These are phyloP conservation scores for Penicillium sp. DNA, from an alignment of 2,329 filamentous ascomycete genomes.

Conservation along the genomic window DNA sequence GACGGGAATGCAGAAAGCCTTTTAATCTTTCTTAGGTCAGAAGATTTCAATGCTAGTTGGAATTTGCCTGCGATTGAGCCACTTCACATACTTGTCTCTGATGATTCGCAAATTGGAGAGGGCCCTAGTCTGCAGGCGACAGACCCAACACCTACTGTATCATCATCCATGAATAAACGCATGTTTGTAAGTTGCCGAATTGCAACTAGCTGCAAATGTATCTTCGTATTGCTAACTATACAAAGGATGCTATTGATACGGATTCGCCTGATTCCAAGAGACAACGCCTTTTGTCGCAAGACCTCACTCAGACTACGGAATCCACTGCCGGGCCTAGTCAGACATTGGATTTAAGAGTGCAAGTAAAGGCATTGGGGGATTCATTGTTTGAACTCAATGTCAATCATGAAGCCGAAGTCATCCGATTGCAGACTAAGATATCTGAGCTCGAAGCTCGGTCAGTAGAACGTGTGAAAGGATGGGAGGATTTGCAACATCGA, in stretches of 20 bases:
- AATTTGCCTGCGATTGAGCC: slow-evolving; percentile 34
- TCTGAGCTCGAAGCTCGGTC: slow-evolving; percentile 24
- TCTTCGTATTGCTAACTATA: neutral
- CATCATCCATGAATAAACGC: slow-evolving; percentile 26
- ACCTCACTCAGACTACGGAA: slow-evolving; percentile 34
- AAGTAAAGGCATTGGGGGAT: slow-evolving; percentile 26
- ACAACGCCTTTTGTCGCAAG: slow-evolving; percentile 33
- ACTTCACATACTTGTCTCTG: slow-evolving; percentile 29
- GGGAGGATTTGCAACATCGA: slow-evolving; percentile 39
- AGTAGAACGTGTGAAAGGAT: slow-evolving; percentile 29
- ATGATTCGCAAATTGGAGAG: slow-evolving; percentile 16
- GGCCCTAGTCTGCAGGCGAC: slow-evolving; percentile 1
- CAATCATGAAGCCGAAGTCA: slow-evolving; percentile 28
- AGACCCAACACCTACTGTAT: slow-evolving; percentile 12
- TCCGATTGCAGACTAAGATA: slow-evolving; percentile 27
- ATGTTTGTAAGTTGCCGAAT: slow-evolving; percentile 24
- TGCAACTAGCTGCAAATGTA: neutral
- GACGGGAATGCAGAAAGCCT: slow-evolving; percentile 39
- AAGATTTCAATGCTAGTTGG: slow-evolving; percentile 36
- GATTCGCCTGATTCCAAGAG: slow-evolving; percentile 33
- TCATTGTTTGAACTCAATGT: slow-evolving; percentile 29
- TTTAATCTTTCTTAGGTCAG: slow-evolving; percentile 28
- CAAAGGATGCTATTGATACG: slow-evolving; percentile 29
- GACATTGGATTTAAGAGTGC: slow-evolving; percentile 22
- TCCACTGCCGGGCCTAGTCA: slow-evolving; percentile 30